Conservation (phyloP, 2,329 filamentous ascomycete species). For the Onygena corvina region DNA sequence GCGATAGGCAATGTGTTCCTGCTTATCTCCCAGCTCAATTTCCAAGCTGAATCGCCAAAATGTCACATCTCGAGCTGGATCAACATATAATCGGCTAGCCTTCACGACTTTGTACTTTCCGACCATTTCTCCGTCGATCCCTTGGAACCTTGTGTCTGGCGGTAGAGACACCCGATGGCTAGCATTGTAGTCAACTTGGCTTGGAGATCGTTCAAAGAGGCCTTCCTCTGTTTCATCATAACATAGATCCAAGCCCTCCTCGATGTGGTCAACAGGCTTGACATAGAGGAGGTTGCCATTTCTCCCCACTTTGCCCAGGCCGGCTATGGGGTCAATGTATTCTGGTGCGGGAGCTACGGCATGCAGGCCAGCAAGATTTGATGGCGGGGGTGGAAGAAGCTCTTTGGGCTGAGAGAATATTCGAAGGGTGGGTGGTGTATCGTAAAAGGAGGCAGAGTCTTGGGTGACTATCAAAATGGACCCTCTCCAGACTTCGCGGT, state of each 20-base stretch:
- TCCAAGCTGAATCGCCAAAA: conserved; percentile 98
- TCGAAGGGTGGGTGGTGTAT: conserved; percentile 61
- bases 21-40: conserved; percentile 64
- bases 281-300: conserved; percentile 80
- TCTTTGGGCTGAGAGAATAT: conserved; percentile 81
- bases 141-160: conserved; percentile 37
- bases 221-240: conserved; percentile 67
- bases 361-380: conserved; percentile 45
- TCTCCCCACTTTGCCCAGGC: conserved; percentile 72
- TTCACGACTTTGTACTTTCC: conserved; percentile 73
- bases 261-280: conserved; percentile 73
- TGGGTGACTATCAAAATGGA: conserved; percentile 91
- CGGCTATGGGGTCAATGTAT: conserved; percentile 80
- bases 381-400: conserved; percentile 64
- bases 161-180: conserved; percentile 31
- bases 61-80: conserved; percentile 72
- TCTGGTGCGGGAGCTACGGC: conserved; percentile 54
- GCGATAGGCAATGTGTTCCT: conserved; percentile 84
- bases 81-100: conserved; percentile 69
- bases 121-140: conserved; percentile 61
- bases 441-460: conserved; percentile 72
- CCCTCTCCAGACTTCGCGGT: conserved; percentile 80
- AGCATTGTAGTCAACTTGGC: conserved; percentile 32
- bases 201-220: conserved; percentile 58
- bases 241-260: conserved; percentile 67